Evolutionary conservation across 2,329 filamentous ascomycete species (phyloP).

Genomic region (Malbranchea zuffiana): DNA sequence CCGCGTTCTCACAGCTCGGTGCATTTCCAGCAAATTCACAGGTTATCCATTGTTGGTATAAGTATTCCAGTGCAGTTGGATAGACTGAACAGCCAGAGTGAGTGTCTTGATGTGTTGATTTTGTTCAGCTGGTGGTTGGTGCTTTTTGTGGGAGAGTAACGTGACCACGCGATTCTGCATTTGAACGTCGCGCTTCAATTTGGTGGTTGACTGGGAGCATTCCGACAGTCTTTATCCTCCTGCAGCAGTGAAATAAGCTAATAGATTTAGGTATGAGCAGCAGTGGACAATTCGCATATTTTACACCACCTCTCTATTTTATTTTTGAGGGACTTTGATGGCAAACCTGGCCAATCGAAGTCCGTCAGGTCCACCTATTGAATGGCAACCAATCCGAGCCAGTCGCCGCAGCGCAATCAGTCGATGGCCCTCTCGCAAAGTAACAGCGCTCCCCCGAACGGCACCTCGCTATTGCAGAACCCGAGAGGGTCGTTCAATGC

Average conservation of each 20-base stretch:
- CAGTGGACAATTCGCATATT: too few relatives aligned
- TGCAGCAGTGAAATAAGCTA: too few relatives aligned
- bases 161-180: constrained; percentile 15
- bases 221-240: not conserved
- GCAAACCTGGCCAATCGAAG: constrained; percentile 7
- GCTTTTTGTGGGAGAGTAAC: constrained; percentile 13
- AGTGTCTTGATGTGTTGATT: too few relatives aligned
- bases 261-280: too few relatives aligned
- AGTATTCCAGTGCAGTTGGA: too few relatives aligned
- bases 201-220: not conserved
- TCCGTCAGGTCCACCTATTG: constrained; percentile 1
- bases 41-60: too few relatives aligned
- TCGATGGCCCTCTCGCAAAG: constrained; percentile 33
- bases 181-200: not conserved
- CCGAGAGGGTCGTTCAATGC: constrained; percentile 34
- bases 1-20: too few relatives aligned
- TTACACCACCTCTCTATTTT: too few relatives aligned
- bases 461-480: constrained; percentile 30
- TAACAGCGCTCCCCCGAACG: constrained; percentile 29
- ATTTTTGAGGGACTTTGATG: constrained; percentile 3
- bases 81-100: too few relatives aligned
- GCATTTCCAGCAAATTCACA: too few relatives aligned
- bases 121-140: not conserved
- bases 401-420: not conserved
- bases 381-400: not conserved